Evolutionary conservation across 768 basidiomycete genomes (phyloP), one percentile per base, ranked within the genome.

Genomic region (Lactarius evosmus): DNA sequence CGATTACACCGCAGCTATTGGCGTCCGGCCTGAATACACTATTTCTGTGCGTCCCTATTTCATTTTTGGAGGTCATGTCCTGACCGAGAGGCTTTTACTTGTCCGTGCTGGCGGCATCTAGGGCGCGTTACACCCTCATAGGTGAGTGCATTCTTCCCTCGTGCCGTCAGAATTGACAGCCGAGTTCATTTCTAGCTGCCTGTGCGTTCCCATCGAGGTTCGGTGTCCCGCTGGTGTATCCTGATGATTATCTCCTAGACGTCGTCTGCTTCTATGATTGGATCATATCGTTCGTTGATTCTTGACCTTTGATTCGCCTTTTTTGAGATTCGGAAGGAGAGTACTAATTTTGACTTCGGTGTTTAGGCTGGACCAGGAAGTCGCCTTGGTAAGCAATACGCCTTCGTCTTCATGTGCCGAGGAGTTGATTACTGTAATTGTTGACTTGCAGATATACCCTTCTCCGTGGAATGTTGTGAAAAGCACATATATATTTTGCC

Each of bases 191-290:
- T 54, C 30, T 29, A 60, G 56, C 66, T 50, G 46, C 60, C 19
- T 58, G 58, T 66, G 54, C 17, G 63, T 55, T 16, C 46, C 32
- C 27, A 36, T 29, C 38, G 41, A 46, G 33, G 54, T 7, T 54
- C 2, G 33, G 6, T 9, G 1, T 44, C 12, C 6, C 22, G 3
- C 5, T 1, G 7, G 27, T 34, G 29, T 9, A 6, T 32, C 17
- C 44, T 56, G 27, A 50, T 52, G 12, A 61, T 60, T 12, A 3
- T 7, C 7, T 36, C 25, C 8, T 44, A 68, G 67, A 67, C 14
- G 56, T 50, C 14, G n/a, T 68, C 34, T 53, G 62, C 16, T 58
- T 68, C 40, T 68, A 68, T 50, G 67, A 68, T 46, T 68, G 67
- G 67, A 32, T 68, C 40, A 62, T 60, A 27, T 56, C 61, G 67